Evolutionary conservation across 139 green algal genomes (phyloP).

Genomic region (Klebsormidium nitens): DNA sequence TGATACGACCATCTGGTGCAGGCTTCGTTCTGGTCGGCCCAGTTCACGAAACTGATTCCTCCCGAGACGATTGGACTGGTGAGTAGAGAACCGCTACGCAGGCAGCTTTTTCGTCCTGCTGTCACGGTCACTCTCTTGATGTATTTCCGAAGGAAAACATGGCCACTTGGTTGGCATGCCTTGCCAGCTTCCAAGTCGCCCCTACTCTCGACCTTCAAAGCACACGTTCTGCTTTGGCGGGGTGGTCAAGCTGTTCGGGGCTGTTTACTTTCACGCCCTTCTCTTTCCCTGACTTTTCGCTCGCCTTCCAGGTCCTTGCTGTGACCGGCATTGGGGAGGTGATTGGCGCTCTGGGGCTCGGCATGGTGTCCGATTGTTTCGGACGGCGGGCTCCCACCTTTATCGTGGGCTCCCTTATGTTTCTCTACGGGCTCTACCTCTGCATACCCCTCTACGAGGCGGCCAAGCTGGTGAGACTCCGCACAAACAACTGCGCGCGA

Average conservation of each 20-base stretch:
- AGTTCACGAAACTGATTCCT: conserved; percentile 8
- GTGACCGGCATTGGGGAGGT: neutral
- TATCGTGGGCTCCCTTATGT: neutral
- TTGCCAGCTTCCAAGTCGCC: neutral
- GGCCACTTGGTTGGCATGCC: neutral
- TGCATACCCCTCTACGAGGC: neutral
- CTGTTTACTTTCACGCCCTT: neutral
- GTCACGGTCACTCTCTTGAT: too few relatives aligned
- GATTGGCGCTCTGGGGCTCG: neutral
- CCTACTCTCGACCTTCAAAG: neutral
- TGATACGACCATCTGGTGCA: neutral
- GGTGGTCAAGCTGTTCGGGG: neutral
- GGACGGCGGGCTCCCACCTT: neutral
- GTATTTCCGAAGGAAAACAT: neutral
- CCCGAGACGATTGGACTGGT: neutral
- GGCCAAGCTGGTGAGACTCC: neutral
- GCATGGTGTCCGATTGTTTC: neutral
- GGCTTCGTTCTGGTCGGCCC: neutral
- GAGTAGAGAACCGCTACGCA: neutral
- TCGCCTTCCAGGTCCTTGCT: neutral
- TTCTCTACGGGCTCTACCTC: neutral
- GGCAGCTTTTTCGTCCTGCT: neutral
- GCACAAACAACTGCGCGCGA: too few relatives aligned
- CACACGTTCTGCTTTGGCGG: neutral
- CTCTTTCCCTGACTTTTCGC: neutral